Conservation (phyloP, 371 early-diverging fungal genomes). For the Mortierella sp. region DNA sequence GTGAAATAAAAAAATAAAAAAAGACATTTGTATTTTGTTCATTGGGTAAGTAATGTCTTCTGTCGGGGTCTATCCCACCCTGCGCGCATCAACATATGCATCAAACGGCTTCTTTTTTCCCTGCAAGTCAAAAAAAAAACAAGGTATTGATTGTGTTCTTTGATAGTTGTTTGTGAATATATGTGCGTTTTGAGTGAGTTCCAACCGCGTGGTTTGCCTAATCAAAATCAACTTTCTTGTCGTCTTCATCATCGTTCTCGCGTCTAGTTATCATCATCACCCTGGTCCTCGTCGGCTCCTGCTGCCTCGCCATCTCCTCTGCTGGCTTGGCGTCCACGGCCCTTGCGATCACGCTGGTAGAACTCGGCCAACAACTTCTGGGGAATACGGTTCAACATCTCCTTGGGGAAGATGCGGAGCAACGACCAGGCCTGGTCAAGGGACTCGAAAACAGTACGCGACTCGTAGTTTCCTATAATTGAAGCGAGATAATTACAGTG, state of each 20-base stretch:
- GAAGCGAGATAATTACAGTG: background rate
- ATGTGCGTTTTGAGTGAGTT: background rate
- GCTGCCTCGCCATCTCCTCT: constrained; percentile 52
- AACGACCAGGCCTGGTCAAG: constrained; percentile 99
- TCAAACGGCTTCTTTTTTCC: background rate
- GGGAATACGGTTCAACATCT: constrained; percentile 99
- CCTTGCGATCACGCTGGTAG: constrained; percentile 89
- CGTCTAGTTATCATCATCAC: constrained; percentile 56
- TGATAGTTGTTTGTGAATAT: background rate
- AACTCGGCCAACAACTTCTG: constrained; percentile 96
- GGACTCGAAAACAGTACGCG: constrained; percentile 97
- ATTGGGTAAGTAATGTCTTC: background rate
- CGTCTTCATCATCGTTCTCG: background rate
- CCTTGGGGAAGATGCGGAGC: constrained; percentile 99
- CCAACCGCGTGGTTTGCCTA: background rate
- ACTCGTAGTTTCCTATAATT: constrained; percentile 83
- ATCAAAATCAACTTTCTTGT: constrained; percentile 3
- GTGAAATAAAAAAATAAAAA: background rate
- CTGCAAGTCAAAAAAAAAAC: background rate
- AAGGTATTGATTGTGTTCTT: background rate
- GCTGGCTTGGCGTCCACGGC: constrained; percentile 50
- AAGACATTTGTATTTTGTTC: background rate
- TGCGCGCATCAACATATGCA: background rate
- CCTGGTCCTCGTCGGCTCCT: constrained; percentile 47
- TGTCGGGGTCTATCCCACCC: background rate